phyloP scores from a whole-genome alignment of 352 stramenopile genomes.

The Pythium guiyangense region DNA sequence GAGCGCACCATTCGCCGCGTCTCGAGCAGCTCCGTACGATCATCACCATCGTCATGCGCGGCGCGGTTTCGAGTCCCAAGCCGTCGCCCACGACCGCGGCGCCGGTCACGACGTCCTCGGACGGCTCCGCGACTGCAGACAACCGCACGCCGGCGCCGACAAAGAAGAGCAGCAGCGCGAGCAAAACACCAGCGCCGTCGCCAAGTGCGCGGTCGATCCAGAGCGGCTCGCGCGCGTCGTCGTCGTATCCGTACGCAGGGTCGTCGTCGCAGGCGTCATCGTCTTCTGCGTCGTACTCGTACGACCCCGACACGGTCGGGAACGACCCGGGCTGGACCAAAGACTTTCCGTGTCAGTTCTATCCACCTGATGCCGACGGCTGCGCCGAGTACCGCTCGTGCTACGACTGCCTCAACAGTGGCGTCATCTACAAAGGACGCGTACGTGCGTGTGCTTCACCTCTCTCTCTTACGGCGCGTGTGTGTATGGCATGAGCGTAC shows the following conservation, averaged over 20 bases:
- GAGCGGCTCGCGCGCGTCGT: slow-evolving; percentile 5
- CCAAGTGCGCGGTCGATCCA: neutral
- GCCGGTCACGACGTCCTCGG: slow-evolving; percentile 1
- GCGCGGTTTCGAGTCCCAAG: neutral
- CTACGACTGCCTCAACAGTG: slow-evolving; percentile 43
- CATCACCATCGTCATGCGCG: neutral
- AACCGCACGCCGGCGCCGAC: slow-evolving; percentile 2
- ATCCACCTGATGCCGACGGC: slow-evolving; percentile 30
- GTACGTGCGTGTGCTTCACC: slow-evolving; percentile 11
- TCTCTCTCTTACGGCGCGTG: slow-evolving; percentile 11
- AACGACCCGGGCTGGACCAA: slow-evolving; percentile 15
- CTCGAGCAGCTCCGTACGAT: neutral
- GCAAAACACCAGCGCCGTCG: neutral
- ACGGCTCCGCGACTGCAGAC: slow-evolving; percentile 5
- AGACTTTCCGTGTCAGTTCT: slow-evolving; percentile 29
- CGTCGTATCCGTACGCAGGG: slow-evolving; percentile 1
- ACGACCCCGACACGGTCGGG: slow-evolving; percentile 14
- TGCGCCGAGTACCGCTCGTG: slow-evolving; percentile 40
- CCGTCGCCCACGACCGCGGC: neutral
- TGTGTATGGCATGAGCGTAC: neutral
- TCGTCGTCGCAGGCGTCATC: slow-evolving; percentile 13
- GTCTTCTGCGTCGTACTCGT: slow-evolving; percentile 11
- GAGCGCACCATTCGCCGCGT: neutral
- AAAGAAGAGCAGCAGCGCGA: neutral
- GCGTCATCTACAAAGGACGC: slow-evolving; percentile 15